A percentile compares a stretch with the other conserved stretches of the same genome.
These are phyloP conservation scores for Themeda triandra DNA, from an alignment of 176 grass and related monocot genomes.

Conservation along the genomic window DNA sequence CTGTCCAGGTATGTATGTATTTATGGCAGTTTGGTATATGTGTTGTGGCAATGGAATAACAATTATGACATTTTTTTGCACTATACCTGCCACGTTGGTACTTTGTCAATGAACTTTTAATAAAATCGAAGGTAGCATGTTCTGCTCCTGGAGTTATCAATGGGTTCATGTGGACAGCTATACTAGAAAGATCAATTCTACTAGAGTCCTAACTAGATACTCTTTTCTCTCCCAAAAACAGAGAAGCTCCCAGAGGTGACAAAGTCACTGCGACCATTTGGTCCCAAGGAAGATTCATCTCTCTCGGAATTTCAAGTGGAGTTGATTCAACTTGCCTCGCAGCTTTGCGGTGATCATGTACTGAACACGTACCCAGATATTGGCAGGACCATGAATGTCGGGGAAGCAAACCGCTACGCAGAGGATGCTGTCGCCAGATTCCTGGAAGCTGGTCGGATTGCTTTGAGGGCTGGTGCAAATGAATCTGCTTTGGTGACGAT, in stretches of 20 bases:
- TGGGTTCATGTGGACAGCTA: neutral
- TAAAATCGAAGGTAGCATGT: neutral
- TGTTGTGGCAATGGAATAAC: neutral
- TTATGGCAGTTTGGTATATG: neutral
- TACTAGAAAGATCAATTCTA: neutral
- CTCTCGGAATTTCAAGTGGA: slow-evolving; percentile 97
- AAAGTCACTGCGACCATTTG: slow-evolving; percentile 74
- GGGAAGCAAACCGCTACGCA: slow-evolving; percentile 79
- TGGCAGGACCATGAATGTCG: slow-evolving; percentile 82
- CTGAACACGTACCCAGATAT: slow-evolving; percentile 97
- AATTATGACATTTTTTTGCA: neutral
- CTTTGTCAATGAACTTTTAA: neutral
- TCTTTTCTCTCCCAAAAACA: slow-evolving; percentile 22
- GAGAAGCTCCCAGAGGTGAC: slow-evolving; percentile 92
- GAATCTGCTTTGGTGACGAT: slow-evolving; percentile 89
- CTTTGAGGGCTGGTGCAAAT: slow-evolving; percentile 83
- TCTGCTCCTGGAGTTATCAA: neutral
- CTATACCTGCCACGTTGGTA: neutral
- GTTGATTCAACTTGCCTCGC: slow-evolving; percentile 96
- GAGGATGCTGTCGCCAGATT: slow-evolving; percentile 94
- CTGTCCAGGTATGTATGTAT: slow-evolving; percentile 61
- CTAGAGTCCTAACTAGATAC: neutral
- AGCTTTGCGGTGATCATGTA: slow-evolving; percentile 91
- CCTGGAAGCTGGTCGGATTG: slow-evolving; percentile 89
- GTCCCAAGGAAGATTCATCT: slow-evolving; percentile 73